Conservation (phyloP, 768 basidiomycete genomes). For the Mycena galopus region DNA sequence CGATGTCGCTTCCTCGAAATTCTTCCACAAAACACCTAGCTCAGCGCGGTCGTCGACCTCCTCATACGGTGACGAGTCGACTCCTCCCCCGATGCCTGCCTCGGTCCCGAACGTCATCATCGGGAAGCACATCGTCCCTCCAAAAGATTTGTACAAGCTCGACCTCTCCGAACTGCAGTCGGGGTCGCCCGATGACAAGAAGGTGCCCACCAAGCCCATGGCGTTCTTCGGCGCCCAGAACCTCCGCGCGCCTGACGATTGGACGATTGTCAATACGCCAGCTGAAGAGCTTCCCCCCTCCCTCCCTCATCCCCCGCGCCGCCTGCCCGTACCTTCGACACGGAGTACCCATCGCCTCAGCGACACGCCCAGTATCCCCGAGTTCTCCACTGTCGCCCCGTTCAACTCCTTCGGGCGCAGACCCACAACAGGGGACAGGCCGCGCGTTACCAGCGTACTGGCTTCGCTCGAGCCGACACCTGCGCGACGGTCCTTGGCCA, state of each 20-base stretch:
- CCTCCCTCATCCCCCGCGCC: constrained; percentile 56
- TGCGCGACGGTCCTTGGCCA: constrained; percentile 45
- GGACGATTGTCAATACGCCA: constrained; percentile 51
- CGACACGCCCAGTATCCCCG: constrained; percentile 61
- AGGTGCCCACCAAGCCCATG: constrained; percentile 20
- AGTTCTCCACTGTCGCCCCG: constrained; percentile 60
- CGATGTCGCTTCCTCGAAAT: constrained; percentile 66
- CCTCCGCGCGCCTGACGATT: constrained; percentile 44
- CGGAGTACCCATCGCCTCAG: constrained; percentile 15
- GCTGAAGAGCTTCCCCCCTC: constrained; percentile 49
- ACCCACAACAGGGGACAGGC: constrained; percentile 29
- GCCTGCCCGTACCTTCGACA: constrained; percentile 31
- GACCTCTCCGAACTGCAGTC: constrained; percentile 38
- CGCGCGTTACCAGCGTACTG: constrained; percentile 6
- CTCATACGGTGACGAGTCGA: constrained; percentile 60
- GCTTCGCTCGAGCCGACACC: constrained; percentile 43
- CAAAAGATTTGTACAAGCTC: constrained; percentile 64
- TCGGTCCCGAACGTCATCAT: constrained; percentile 48
- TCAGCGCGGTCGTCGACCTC: constrained; percentile 69
- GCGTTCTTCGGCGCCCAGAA: constrained; percentile 25
- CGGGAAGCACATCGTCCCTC: constrained; percentile 66
- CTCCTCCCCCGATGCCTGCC: constrained; percentile 46
- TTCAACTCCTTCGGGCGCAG: constrained; percentile 59
- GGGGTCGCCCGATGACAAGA: constrained; percentile 29
- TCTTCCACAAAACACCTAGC: constrained; percentile 60